Percentiles rank a stretch among this genome's conserved stretches.
Evolutionary conservation across 805 yeast genomes (phyloP).

Genomic region (Yarrowia divulgata): DNA sequence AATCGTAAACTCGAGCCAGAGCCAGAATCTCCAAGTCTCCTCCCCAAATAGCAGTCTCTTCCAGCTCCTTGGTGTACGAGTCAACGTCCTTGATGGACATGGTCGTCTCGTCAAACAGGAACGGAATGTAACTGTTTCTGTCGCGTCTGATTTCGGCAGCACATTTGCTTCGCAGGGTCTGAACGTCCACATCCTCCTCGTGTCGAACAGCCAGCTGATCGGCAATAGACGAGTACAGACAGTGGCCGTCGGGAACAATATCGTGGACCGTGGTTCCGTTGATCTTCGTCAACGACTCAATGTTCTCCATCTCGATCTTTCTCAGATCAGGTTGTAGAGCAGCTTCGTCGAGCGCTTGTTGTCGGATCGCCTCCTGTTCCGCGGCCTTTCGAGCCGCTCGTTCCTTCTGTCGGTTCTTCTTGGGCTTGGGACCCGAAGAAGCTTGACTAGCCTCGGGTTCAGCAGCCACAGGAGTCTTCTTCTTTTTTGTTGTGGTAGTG

Average conservation of each 20-base stretch:
- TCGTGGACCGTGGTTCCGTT: conserved; percentile 65
- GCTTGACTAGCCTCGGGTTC: neutral
- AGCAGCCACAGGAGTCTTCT: conserved; percentile 23
- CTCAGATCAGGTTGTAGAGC: conserved; percentile 68
- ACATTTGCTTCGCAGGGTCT: conserved; percentile 67
- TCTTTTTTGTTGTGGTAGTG: conserved; percentile 6
- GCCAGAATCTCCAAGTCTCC: conserved; percentile 93
- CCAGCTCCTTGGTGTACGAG: conserved; percentile 71
- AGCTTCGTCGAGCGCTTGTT: conserved; percentile 78
- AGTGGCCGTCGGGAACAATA: conserved; percentile 91
- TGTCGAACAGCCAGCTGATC: conserved; percentile 76
- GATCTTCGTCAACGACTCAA: conserved; percentile 60
- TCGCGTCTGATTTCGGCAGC: conserved; percentile 70
- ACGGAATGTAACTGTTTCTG: conserved; percentile 78
- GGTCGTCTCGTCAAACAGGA: conserved; percentile 79
- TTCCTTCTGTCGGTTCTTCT: conserved; percentile 85
- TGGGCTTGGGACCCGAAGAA: conserved; percentile 43
- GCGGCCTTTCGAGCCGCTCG: conserved; percentile 78
- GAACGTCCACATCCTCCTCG: conserved; percentile 51
- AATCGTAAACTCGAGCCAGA: conserved; percentile 69
- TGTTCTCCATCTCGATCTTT: conserved; percentile 71
- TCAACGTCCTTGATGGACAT: conserved; percentile 68
- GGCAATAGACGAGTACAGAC: conserved; percentile 83
- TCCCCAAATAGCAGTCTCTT: conserved; percentile 91
- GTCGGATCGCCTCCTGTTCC: conserved; percentile 64